Conservation (phyloP, 2,329 filamentous ascomycete species). For the Exophiala sp. region DNA sequence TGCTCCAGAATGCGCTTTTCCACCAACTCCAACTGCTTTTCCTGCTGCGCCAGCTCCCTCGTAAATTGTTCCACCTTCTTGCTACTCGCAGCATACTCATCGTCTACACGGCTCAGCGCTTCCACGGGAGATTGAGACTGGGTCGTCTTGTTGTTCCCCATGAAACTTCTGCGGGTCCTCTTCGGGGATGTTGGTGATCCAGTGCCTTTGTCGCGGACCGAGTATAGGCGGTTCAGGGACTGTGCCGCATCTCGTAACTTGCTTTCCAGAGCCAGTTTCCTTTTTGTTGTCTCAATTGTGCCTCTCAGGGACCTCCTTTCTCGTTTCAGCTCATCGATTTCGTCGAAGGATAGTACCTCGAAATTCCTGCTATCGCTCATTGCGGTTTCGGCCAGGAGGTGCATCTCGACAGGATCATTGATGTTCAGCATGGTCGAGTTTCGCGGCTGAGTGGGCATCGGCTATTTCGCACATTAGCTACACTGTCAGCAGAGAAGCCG, state of each 20-base stretch:
- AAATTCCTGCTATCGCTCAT: conserved; percentile 82
- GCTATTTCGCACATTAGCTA: conserved; percentile 8
- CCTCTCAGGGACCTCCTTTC: conserved; percentile 68
- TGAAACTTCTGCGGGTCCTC: conserved; percentile 51
- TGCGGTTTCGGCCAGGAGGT: conserved; percentile 89
- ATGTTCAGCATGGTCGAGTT: conserved; percentile 32
- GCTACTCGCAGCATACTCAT: conserved; percentile 70
- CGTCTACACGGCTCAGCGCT: conserved; percentile 57
- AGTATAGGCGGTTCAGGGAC: conserved; percentile 78
- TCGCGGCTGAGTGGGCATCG: conserved; percentile 9
- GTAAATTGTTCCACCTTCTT: conserved; percentile 83
- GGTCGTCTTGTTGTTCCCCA: conserved; percentile 42
- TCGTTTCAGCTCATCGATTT: conserved; percentile 88
- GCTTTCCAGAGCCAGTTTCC: conserved; percentile 81
- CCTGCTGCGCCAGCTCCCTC: conserved; percentile 72
- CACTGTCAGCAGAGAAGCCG: not conserved
- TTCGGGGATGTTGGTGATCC: conserved; percentile 48
- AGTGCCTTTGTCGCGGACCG: conserved; percentile 45
- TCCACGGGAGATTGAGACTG: conserved; percentile 24
- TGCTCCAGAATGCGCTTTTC: conserved; percentile 79
- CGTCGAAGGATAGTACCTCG: conserved; percentile 82
- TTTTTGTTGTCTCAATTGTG: conserved; percentile 75
- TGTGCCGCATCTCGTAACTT: conserved; percentile 92
- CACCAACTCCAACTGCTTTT: conserved; percentile 70
- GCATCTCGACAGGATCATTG: conserved; percentile 70